Percentiles rank a stretch among this genome's conserved stretches.
Evolutionary conservation across 2,329 filamentous ascomycete species (phyloP).

Genomic region (Fusarium liriodendri): DNA sequence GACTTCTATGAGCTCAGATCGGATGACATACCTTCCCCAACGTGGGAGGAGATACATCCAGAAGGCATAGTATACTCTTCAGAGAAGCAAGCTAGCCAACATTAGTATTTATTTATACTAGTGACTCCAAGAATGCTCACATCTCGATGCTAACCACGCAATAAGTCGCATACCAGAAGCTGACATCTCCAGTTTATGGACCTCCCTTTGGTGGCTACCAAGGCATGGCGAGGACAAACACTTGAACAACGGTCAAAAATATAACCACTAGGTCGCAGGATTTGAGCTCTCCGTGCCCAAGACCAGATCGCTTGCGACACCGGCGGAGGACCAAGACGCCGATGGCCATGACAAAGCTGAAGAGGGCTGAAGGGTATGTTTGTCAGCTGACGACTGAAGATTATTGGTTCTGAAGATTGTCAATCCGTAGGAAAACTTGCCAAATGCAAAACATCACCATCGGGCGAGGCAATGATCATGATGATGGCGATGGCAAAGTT

Average conservation of each 20-base stretch:
- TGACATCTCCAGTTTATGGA: no score
- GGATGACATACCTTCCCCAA: no score
- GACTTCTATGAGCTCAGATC: no score
- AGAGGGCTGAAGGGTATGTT: not conserved
- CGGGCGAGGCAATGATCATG: not conserved
- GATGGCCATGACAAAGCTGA: not conserved
- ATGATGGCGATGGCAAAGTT: not conserved
- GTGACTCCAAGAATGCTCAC: no score
- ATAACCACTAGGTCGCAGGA: not conserved
- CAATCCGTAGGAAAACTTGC: not conserved
- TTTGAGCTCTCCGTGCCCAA: not conserved
- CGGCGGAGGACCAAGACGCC: not conserved
- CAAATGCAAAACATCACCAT: not conserved
- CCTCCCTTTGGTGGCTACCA: constrained; percentile 74
- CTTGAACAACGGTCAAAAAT: not conserved
- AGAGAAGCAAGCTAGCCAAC: no score
- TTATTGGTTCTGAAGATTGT: not conserved
- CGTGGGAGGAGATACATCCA: no score
- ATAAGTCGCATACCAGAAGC: no score
- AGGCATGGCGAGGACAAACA: constrained; percentile 71
- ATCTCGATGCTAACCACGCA: no score
- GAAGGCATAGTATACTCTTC: no score
- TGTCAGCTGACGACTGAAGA: not conserved
- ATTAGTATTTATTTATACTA: no score
- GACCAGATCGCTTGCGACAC: not conserved